phyloP scores from a whole-genome alignment of 2,329 filamentous ascomycete genomes.

The Emericellopsis cladophorae region DNA sequence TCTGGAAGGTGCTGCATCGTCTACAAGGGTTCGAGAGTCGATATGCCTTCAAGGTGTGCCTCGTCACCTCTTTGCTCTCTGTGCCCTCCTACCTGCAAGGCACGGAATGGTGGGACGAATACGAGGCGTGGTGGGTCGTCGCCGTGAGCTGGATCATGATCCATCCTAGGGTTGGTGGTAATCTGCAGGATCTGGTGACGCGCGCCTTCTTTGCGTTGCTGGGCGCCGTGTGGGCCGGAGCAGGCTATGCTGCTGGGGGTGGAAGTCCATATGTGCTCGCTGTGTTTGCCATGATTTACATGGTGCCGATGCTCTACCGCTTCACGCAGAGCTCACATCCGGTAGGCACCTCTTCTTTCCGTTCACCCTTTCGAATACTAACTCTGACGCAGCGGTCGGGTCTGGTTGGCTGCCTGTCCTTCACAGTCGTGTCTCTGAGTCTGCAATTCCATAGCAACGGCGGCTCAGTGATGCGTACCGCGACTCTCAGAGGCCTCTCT shows the following conservation, averaged over 20 bases:
- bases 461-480: conserved; percentile 24
- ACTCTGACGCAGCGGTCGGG: conserved; percentile 32
- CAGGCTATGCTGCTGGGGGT: conserved; percentile 34
- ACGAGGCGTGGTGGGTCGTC: conserved; percentile 47
- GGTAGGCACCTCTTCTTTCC: conserved; percentile 15
- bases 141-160: conserved; percentile 43
- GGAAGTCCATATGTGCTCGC: conserved; percentile 43
- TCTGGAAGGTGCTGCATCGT: conserved; percentile 37
- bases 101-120: conserved; percentile 38
- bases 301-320: conserved; percentile 47
- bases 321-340: conserved; percentile 42
- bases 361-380: conserved; percentile 3
- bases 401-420: conserved; percentile 43
- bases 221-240: conserved; percentile 41
- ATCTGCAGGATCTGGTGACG: conserved; percentile 42
- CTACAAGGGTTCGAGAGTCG: conserved; percentile 44
- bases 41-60: conserved; percentile 43
- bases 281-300: conserved; percentile 40
- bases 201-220: conserved; percentile 34
- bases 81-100: conserved; percentile 39
- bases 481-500: conserved; percentile 32
- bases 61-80: conserved; percentile 36
- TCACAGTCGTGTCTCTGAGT: conserved; percentile 38
- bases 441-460: conserved; percentile 17
- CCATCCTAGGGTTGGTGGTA: conserved; percentile 38